A percentile compares a stretch with the other conserved stretches of the same genome.
Conservation (phyloP, 2,329 filamentous ascomycete genomes). For the Bipolaris cookei region DNA sequence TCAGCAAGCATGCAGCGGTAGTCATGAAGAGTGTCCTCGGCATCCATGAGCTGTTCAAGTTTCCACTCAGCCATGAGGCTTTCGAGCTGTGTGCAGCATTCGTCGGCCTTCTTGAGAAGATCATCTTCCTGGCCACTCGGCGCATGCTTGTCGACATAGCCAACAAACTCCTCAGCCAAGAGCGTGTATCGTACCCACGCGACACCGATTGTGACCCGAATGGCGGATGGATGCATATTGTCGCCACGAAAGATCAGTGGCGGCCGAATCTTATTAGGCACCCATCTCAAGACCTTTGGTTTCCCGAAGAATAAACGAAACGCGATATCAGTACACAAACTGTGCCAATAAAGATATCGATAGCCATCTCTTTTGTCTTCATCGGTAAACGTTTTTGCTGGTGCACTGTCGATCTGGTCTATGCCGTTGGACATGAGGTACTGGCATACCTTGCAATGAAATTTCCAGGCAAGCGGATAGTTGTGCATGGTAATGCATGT, state of each 20-base stretch:
- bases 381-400: slow-evolving; percentile 30
- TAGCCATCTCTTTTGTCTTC: slow-evolving; percentile 24
- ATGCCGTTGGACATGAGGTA: slow-evolving; percentile 28
- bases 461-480: slow-evolving; percentile 39
- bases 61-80: slow-evolving; percentile 18
- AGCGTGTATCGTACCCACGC: slow-evolving; percentile 32
- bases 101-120: slow-evolving; percentile 21
- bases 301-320: slow-evolving; percentile 40
- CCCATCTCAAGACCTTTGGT: slow-evolving; percentile 31
- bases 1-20: slow-evolving; percentile 32
- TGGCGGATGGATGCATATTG: slow-evolving; percentile 28
- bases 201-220: slow-evolving; percentile 22
- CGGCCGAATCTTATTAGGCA: slow-evolving; percentile 25
- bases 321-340: slow-evolving; percentile 31
- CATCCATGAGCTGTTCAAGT: slow-evolving; percentile 17
- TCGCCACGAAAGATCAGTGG: slow-evolving; percentile 25
- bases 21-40: background rate
- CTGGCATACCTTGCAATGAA: slow-evolving; percentile 38
- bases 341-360: slow-evolving; percentile 35
- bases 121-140: slow-evolving; percentile 1
- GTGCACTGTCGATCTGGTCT: slow-evolving; percentile 29
- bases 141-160: slow-evolving; percentile 22
- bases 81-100: slow-evolving; percentile 28
- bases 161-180: slow-evolving; percentile 27
- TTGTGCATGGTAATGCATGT: slow-evolving; percentile 36